Evolutionary conservation across 805 yeast genomes (phyloP).

Genomic region (Ogataea ganodermae): DNA sequence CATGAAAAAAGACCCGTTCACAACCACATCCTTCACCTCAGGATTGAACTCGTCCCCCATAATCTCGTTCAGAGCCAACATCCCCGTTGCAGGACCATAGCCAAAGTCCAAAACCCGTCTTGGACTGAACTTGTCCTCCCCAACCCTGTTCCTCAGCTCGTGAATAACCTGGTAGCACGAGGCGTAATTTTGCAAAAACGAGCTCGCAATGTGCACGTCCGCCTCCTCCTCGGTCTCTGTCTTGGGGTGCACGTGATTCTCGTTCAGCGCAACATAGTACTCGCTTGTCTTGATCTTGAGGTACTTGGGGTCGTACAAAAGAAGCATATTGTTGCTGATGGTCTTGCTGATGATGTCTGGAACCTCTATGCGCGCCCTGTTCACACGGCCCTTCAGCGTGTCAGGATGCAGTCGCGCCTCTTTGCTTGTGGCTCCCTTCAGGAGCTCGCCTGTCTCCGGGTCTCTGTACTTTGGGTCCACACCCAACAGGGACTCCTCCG

Average conservation of each 20-base stretch:
- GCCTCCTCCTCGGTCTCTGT: slow-evolving; percentile 50
- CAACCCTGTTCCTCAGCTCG: slow-evolving; percentile 64
- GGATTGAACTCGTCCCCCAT: slow-evolving; percentile 69
- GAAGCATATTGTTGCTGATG: slow-evolving; percentile 64
- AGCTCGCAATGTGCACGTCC: slow-evolving; percentile 79
- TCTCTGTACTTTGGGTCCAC: slow-evolving; percentile 37
- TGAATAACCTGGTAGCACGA: slow-evolving; percentile 61
- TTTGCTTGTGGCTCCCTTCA: slow-evolving; percentile 43
- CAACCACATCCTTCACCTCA: slow-evolving; percentile 64
- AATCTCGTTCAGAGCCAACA: slow-evolving; percentile 82
- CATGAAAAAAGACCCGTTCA: slow-evolving; percentile 74
- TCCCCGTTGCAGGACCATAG: slow-evolving; percentile 90
- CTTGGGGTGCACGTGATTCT: slow-evolving; percentile 52
- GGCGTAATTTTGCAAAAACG: slow-evolving; percentile 81
- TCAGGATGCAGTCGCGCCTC: slow-evolving; percentile 59
- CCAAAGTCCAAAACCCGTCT: slow-evolving; percentile 74
- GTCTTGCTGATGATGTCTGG: slow-evolving; percentile 59
- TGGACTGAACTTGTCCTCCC: slow-evolving; percentile 58
- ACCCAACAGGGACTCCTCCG: slow-evolving; percentile 37
- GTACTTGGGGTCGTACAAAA: slow-evolving; percentile 60
- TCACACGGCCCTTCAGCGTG: slow-evolving; percentile 59
- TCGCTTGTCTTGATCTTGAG: slow-evolving; percentile 58
- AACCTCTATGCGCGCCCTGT: slow-evolving; percentile 51
- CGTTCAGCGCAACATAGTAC: slow-evolving; percentile 42
- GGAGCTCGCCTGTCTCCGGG: slow-evolving; percentile 32